Percentiles rank a stretch among this genome's conserved stretches.
These are phyloP conservation scores for Penicillium sp. DNA, from an alignment of 2,329 filamentous ascomycete genomes.

Conservation along the genomic window DNA sequence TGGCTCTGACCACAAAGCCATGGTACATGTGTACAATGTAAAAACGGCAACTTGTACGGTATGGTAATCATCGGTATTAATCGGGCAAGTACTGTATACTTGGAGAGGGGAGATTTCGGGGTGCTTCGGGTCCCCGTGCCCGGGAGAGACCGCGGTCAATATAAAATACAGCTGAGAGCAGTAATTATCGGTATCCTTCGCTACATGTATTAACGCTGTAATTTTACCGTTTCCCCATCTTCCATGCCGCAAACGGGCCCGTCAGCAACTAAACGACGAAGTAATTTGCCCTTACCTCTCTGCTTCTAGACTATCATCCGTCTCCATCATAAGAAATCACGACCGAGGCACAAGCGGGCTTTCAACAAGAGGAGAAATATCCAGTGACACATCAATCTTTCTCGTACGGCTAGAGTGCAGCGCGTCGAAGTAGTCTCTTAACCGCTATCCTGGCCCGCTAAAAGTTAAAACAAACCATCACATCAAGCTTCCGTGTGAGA, in stretches of 20 bases:
- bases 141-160: background rate
- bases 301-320: background rate
- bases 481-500: background rate
- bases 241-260: constrained; percentile 15
- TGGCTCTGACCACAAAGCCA: constrained; percentile 1
- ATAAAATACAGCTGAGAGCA: background rate
- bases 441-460: background rate
- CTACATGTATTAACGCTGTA: background rate
- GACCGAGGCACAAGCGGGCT: constrained; percentile 1
- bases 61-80: constrained; percentile 14
- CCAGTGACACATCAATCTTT: constrained; percentile 7
- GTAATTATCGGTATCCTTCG: constrained; percentile 1
- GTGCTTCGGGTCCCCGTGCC: background rate
- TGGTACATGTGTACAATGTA: background rate
- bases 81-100: background rate
- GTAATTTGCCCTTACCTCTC: background rate
- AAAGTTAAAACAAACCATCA: background rate
- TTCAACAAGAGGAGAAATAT: background rate
- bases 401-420: background rate
- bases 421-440: background rate
- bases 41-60: constrained; percentile 16
- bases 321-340: background rate
- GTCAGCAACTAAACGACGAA: background rate
- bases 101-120: background rate
- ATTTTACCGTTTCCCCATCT: constrained; percentile 15